A percentile compares a stretch with the other conserved stretches of the same genome.
Evolutionary conservation across 257 asterid species (phyloP).

Genomic region (Knoxia roxburghii): DNA sequence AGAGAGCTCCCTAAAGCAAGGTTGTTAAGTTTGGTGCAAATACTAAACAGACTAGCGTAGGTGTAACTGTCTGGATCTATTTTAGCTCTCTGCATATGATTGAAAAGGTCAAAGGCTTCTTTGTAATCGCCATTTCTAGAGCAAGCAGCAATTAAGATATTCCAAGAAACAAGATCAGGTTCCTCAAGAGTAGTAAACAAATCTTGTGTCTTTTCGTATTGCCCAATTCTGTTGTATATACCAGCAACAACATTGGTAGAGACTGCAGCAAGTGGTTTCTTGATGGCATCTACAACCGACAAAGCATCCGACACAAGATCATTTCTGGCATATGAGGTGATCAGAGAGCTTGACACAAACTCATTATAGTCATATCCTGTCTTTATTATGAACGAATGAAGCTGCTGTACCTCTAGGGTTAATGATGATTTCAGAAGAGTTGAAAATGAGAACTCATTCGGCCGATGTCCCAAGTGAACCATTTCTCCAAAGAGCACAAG

Average conservation of each 20-base stretch:
- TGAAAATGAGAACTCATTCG: conserved; percentile 60
- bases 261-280: conserved; percentile 36
- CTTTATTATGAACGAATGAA: conserved; percentile 56
- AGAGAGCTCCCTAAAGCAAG: conserved; percentile 77
- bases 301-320: conserved; percentile 51
- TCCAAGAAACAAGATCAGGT: conserved; percentile 79
- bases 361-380: conserved; percentile 53
- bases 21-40: conserved; percentile 55
- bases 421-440: conserved; percentile 45
- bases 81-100: conserved; percentile 52
- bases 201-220: conserved; percentile 68
- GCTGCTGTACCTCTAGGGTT: conserved; percentile 45
- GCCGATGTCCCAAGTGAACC: conserved; percentile 46
- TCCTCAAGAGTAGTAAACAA: conserved; percentile 57
- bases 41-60: conserved; percentile 64
- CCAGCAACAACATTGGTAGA: conserved; percentile 55
- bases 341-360: conserved; percentile 54
- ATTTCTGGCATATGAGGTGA: conserved; percentile 56
- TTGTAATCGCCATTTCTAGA: conserved; percentile 65
- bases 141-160: conserved; percentile 79
- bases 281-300: conserved; percentile 25
- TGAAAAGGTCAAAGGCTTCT: conserved; percentile 66
- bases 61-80: conserved; percentile 66
- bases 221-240: conserved; percentile 56
- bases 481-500: conserved; percentile 46